Conservation (phyloP, 371 early-diverging fungal species). For the Mucor sp. region DNA sequence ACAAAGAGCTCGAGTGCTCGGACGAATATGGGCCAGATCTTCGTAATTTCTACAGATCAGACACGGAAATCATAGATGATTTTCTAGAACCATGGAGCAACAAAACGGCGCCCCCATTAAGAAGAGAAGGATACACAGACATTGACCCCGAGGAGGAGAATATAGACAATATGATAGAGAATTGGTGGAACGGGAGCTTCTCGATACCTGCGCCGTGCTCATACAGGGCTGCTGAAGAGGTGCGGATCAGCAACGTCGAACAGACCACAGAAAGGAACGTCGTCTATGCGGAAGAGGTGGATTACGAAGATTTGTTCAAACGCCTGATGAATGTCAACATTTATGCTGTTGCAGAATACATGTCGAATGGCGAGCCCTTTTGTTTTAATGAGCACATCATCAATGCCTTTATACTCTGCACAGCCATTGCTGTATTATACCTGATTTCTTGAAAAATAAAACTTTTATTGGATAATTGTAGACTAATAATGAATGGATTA, state of each 20-base stretch:
- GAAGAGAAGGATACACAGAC: not conserved
- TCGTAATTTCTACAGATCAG: not conserved
- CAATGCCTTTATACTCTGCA: not conserved
- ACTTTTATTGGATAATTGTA: too few relatives aligned
- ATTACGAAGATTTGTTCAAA: not conserved
- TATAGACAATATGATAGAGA: not conserved
- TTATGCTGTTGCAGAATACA: not conserved
- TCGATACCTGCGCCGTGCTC: not conserved
- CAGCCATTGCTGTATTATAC: not conserved
- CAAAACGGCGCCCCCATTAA: not conserved
- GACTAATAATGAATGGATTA: not conserved
- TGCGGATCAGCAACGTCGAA: not conserved
- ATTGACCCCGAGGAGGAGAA: not conserved
- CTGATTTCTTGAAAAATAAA: not conserved
- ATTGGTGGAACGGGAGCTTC: not conserved
- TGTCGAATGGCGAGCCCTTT: not conserved
- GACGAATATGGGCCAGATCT: not conserved
- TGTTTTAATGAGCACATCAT: not conserved
- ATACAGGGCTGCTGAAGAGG: not conserved
- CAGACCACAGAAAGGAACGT: not conserved
- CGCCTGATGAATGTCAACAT: not conserved
- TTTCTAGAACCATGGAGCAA: not conserved
- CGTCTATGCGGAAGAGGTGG: not conserved
- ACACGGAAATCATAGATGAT: not conserved
- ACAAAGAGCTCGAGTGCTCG: not conserved